Conservation (phyloP, 768 basidiomycete genomes). For the Dentipellis fragilis region DNA sequence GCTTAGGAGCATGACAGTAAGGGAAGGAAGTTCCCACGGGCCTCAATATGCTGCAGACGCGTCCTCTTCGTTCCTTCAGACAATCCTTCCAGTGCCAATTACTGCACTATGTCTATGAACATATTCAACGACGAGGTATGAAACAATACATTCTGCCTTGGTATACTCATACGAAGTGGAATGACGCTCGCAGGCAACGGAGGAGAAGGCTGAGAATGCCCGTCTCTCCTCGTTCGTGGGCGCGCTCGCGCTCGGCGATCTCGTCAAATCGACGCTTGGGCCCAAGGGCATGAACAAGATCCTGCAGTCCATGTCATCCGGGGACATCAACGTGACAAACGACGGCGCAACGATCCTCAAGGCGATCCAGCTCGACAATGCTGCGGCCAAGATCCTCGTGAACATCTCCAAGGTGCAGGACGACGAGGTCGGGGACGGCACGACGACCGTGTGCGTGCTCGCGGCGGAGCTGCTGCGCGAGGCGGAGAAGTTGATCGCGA, state of each 20-base stretch:
- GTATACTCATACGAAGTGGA: background rate
- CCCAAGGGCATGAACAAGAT: constrained; percentile 99
- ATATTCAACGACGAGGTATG: constrained; percentile 58
- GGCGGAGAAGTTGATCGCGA: constrained; percentile 87
- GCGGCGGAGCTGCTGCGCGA: constrained; percentile 88
- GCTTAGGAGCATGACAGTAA: no score
- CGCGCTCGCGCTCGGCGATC: constrained; percentile 92
- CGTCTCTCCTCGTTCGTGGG: constrained; percentile 97
- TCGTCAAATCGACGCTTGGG: constrained; percentile 96
- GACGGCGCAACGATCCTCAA: constrained; percentile 98
- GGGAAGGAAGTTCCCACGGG: no score
- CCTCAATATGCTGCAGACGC: no score
- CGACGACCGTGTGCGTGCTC: constrained; percentile 84
- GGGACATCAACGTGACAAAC: constrained; percentile 95
- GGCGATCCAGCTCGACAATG: constrained; percentile 94
- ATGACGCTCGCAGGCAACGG: constrained; percentile 48
- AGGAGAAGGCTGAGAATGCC: constrained; percentile 97
- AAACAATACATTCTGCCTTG: background rate
- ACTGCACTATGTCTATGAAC: constrained; percentile 48
- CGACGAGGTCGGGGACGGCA: constrained; percentile 97
- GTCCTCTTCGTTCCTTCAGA: no score
- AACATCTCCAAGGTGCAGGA: constrained; percentile 99
- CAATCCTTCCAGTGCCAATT: no score
- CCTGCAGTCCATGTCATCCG: constrained; percentile 80
- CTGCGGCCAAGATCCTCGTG: constrained; percentile 97